Conservation (phyloP, 2,329 filamentous ascomycete species). For the Colletotrichum magnum region DNA sequence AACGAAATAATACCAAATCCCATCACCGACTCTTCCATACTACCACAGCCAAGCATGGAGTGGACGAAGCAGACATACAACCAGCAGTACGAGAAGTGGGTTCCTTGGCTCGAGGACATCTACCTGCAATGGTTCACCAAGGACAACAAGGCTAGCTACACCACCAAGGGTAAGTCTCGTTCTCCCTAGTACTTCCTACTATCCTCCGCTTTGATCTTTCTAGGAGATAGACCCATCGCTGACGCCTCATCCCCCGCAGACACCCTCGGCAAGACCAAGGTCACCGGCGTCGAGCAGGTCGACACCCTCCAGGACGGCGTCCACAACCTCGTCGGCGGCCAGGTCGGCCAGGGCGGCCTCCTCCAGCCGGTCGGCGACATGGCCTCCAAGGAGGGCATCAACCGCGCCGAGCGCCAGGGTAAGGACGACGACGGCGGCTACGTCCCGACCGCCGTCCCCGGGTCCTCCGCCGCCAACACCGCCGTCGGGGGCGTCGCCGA, state of each 20-base stretch:
- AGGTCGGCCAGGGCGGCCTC: constrained; percentile 78
- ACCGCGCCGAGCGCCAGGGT: constrained; percentile 74
- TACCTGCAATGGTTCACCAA: constrained; percentile 82
- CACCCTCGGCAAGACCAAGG: constrained; percentile 76
- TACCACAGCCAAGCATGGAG: constrained; percentile 55
- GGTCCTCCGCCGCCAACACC: constrained; percentile 46
- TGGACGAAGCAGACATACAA: constrained; percentile 77
- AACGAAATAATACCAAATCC: not conserved
- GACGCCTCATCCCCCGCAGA: constrained; percentile 58
- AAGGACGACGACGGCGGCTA: constrained; percentile 73
- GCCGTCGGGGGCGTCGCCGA: constrained; percentile 47
- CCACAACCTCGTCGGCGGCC: constrained; percentile 72
- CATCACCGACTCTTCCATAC: not conserved
- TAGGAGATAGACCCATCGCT: not conserved
- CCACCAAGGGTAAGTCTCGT: constrained; percentile 71
- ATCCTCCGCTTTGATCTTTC: too few relatives aligned
- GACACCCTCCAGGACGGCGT: constrained; percentile 78
- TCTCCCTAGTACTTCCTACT: not conserved
- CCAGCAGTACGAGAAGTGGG: constrained; percentile 80
- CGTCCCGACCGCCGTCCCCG: constrained; percentile 49
- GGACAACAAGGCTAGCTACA: constrained; percentile 82
- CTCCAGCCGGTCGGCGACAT: constrained; percentile 75
- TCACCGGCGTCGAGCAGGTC: constrained; percentile 77
- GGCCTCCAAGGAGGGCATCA: constrained; percentile 75
- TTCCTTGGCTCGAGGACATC: constrained; percentile 82